Percentiles rank a stretch among this genome's conserved stretches.
Evolutionary conservation across 2,329 filamentous ascomycete species (phyloP).

Genomic region (Aspergillus versicolor): DNA sequence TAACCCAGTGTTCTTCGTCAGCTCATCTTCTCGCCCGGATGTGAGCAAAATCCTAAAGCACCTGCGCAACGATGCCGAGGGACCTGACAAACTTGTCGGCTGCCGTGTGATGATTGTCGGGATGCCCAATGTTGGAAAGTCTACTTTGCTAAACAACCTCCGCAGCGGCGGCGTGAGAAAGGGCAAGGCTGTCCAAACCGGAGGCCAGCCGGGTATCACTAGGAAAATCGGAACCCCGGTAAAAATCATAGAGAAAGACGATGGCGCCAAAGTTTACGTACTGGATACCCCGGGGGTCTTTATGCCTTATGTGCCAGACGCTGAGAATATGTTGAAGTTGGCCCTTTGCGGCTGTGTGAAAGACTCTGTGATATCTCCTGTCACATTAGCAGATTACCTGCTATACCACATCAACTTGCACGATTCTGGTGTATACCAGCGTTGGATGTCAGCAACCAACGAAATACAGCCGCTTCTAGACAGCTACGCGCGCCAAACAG

Average conservation of each 20-base stretch:
- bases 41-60: constrained; percentile 34
- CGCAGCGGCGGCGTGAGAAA: constrained; percentile 65
- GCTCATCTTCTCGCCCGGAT: constrained; percentile 31
- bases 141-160: constrained; percentile 85
- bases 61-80: constrained; percentile 29
- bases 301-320: constrained; percentile 81
- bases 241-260: constrained; percentile 66
- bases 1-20: constrained; percentile 37
- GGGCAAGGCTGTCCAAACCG: constrained; percentile 76
- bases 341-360: constrained; percentile 88
- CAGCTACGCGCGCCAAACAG: constrained; percentile 69
- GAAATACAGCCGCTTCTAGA: constrained; percentile 73
- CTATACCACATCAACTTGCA: constrained; percentile 77
- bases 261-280: constrained; percentile 69
- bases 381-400: constrained; percentile 84
- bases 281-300: constrained; percentile 95
- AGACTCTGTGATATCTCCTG: constrained; percentile 75
- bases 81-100: constrained; percentile 64
- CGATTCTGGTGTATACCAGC: constrained; percentile 61
- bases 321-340: constrained; percentile 92
- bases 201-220: constrained; percentile 85
- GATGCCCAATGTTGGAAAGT: constrained; percentile 98
- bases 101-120: constrained; percentile 84
- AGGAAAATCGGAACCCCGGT: constrained; percentile 80
- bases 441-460: constrained; percentile 74